Conservation (phyloP, 257 asterid species). For the Knoxia roxburghii region DNA sequence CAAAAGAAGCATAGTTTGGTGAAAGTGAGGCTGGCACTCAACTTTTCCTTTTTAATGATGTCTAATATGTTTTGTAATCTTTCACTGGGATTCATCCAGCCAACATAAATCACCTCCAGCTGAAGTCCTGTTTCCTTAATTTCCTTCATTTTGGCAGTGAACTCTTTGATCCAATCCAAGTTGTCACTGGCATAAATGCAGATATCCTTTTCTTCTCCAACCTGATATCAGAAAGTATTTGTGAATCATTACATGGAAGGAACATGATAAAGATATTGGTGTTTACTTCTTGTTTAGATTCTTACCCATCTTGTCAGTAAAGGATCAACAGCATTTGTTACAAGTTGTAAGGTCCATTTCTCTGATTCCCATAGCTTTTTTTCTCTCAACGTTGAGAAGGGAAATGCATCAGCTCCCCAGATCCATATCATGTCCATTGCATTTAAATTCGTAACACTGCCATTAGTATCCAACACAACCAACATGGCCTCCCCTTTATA, state of each 20-base stretch:
- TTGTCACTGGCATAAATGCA: constrained; percentile 59
- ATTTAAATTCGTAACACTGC: constrained; percentile 43
- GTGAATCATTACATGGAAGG: constrained; percentile 1
- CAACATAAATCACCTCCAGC: constrained; percentile 52
- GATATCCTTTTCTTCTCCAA: constrained; percentile 39
- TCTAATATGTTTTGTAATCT: constrained; percentile 28
- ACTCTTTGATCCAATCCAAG: constrained; percentile 50
- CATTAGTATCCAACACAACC: constrained; percentile 44
- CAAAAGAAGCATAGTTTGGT: constrained; percentile 44
- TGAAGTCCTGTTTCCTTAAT: constrained; percentile 29
- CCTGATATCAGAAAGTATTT: constrained; percentile 29
- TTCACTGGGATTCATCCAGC: constrained; percentile 47
- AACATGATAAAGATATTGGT: background rate
- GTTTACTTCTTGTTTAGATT: background rate
- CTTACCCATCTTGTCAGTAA: constrained; percentile 47
- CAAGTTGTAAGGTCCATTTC: constrained; percentile 33
- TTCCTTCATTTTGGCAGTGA: constrained; percentile 30
- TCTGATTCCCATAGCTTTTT: constrained; percentile 50
- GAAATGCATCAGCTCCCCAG: constrained; percentile 69
- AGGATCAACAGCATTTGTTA: constrained; percentile 43
- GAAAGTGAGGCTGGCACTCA: constrained; percentile 29
- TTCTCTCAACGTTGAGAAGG: constrained; percentile 58
- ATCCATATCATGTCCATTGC: constrained; percentile 71
- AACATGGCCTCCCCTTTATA: constrained; percentile 39
- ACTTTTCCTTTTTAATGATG: constrained; percentile 39